Conservation (phyloP, 345 rosid genomes). For the Eucalyptus pumila region DNA sequence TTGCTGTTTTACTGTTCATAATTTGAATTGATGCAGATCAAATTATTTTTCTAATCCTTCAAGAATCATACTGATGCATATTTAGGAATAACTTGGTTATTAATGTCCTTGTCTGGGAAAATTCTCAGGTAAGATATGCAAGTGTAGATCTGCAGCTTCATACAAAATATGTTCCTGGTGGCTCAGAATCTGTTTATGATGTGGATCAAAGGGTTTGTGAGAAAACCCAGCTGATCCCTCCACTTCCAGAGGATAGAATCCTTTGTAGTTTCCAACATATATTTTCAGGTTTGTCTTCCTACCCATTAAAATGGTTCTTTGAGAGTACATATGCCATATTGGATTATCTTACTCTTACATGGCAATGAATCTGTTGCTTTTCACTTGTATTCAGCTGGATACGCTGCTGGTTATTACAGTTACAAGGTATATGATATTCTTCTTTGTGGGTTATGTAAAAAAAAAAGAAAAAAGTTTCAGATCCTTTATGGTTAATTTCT, state of each 20-base stretch:
- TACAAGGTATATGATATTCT: constrained; percentile 55
- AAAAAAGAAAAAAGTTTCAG: neutral
- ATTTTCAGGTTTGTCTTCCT: constrained; percentile 47
- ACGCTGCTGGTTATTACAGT: constrained; percentile 92
- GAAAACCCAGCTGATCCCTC: constrained; percentile 61
- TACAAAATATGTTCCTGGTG: constrained; percentile 49
- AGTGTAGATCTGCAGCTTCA: constrained; percentile 70
- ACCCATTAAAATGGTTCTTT: neutral
- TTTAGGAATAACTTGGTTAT: neutral
- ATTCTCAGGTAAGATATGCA: constrained; percentile 54
- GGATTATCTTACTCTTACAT: neutral
- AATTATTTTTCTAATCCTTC: neutral
- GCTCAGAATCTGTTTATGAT: constrained; percentile 58
- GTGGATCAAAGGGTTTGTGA: constrained; percentile 58
- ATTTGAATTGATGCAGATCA: neutral
- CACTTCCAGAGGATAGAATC: constrained; percentile 66
- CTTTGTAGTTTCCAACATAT: constrained; percentile 80
- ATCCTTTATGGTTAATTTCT: neutral
- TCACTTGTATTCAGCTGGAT: constrained; percentile 33
- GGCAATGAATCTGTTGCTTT: neutral
- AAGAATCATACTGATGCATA: neutral
- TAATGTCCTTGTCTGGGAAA: neutral
- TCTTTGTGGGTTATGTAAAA: neutral
- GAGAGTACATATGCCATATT: neutral
- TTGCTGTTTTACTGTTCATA: neutral